Base-by-base conservation (phyloP, 108 stramenopile genomes). In the Nitzschia palea region DNA sequence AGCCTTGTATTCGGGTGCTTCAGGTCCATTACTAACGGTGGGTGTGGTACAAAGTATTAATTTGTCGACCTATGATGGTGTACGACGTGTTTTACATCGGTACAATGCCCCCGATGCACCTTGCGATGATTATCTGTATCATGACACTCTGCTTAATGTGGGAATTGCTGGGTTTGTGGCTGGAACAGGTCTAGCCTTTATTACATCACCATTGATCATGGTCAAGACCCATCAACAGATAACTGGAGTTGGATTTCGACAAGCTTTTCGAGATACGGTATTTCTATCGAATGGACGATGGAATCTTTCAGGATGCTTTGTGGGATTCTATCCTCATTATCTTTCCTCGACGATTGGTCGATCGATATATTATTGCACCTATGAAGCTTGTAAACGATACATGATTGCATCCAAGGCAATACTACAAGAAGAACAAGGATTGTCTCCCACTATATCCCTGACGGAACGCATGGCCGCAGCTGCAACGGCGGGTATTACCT, bases 221-320 rank as follows among this genome's bases (percentile, higher is more conserved):
- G 67, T 93, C 20, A 93, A 93, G 62, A 89, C 86, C n/a, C 78
- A 80, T 33, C 90, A 91, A 74, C 90, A 91, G 68, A 73, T 87
- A 18, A 76, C 73, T 48, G 75, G 74, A 34, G 69, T 77, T 68
- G 47, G 79, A n/a, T 86, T 91, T 44, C 67, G 80, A 17, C 50
- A 78, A 59, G 76, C 85, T 23, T 50, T 86, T 18, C 20, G 32
- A 17, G 80, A 84, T 40, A 70, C 84, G 3, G 70, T 73, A 17
- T 57, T 53, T 31, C 52, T 53, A 12, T 27, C 60, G 18, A 15
- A 51, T 29, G 71, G 66, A 28, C n/a, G 61, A 27, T 47, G 45
- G 31, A 72, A 70, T 35, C 79, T 68, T 20, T 29, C 27, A 2
- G 50, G 35, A 2, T 45, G 83, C 30, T 81, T 72, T 45, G 63